Conservation (phyloP, 768 basidiomycete genomes). For the Lactarius deliciosus region DNA sequence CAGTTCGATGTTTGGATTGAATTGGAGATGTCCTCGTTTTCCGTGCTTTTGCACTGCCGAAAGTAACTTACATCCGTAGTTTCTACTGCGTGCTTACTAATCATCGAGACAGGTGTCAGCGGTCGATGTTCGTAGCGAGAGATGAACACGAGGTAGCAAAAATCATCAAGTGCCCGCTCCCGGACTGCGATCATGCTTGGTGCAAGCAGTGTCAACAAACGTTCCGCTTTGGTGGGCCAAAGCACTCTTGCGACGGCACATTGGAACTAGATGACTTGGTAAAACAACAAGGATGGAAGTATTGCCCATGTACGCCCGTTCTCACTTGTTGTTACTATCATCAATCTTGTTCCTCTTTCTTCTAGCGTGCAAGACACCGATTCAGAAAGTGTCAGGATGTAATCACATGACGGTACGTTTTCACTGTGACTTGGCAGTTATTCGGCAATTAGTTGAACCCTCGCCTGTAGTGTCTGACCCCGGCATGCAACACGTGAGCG, state of each 20-base stretch:
- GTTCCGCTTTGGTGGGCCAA: constrained; percentile 28
- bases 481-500: constrained; percentile 51
- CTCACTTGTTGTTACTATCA: no score
- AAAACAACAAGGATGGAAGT: constrained; percentile 36
- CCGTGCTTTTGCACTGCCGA: constrained; percentile 48
- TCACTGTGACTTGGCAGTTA: neutral
- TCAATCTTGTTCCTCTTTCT: neutral
- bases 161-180: constrained; percentile 35
- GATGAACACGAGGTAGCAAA: constrained; percentile 32
- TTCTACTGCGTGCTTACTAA: neutral
- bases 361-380: constrained; percentile 49
- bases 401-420: constrained; percentile 57
- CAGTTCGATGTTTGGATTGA: constrained; percentile 45
- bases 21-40: constrained; percentile 47
- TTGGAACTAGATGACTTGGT: constrained; percentile 36
- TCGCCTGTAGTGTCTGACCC: constrained; percentile 47
- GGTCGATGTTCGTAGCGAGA: constrained; percentile 34
- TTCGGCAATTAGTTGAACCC: neutral
- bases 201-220: constrained; percentile 36
- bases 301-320: constrained; percentile 35
- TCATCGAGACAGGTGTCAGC: constrained; percentile 27
- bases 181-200: constrained; percentile 35
- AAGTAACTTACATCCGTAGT: constrained; percentile 39
- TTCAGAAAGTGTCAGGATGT: constrained; percentile 53
- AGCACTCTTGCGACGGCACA: constrained; percentile 38